Percentiles rank a stretch among this genome's conserved stretches.
These are phyloP conservation scores for Cystobasidiaceae sp. DNA, from an alignment of 1,284 basidiomycete genomes.

Conservation along the genomic window DNA sequence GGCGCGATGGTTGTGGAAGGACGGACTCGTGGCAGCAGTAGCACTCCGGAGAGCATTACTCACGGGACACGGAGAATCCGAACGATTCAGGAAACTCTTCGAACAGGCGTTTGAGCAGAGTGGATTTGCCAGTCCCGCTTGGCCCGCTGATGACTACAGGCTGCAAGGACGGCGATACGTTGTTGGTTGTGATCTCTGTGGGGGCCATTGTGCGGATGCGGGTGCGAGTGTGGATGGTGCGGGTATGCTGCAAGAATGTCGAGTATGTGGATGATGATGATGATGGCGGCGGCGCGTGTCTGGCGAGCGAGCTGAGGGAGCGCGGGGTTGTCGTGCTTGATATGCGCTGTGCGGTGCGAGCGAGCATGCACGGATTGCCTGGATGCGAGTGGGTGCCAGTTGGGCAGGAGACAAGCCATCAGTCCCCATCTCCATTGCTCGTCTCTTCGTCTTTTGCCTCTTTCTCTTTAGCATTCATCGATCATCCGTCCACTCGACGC, in stretches of 20 bases:
- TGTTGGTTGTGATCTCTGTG: background rate
- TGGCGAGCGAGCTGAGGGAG: background rate
- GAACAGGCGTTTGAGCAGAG: conserved; percentile 80
- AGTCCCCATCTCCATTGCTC: no score
- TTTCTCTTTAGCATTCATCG: no score
- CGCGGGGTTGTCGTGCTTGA: background rate
- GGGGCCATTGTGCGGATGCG: conserved; percentile 8
- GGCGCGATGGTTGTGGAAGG: background rate
- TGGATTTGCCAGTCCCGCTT: conserved; percentile 87
- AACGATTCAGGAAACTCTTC: conserved; percentile 75
- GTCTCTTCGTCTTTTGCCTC: no score
- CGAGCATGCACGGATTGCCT: background rate
- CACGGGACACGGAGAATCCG: conserved; percentile 92
- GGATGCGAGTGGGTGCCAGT: no score
- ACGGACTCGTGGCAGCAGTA: conserved; percentile 12
- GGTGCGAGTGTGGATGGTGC: background rate
- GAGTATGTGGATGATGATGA: background rate
- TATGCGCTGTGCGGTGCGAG: background rate
- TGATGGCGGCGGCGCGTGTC: background rate
- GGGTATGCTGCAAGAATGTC: background rate
- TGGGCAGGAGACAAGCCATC: no score
- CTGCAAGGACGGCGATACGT: conserved; percentile 1
- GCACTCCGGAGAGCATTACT: conserved; percentile 44
- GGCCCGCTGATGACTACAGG: conserved; percentile 28
- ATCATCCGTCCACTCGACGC: no score